Evolutionary conservation across 2,329 filamentous ascomycete species (phyloP).

Genomic region (Claviceps maximensis): DNA sequence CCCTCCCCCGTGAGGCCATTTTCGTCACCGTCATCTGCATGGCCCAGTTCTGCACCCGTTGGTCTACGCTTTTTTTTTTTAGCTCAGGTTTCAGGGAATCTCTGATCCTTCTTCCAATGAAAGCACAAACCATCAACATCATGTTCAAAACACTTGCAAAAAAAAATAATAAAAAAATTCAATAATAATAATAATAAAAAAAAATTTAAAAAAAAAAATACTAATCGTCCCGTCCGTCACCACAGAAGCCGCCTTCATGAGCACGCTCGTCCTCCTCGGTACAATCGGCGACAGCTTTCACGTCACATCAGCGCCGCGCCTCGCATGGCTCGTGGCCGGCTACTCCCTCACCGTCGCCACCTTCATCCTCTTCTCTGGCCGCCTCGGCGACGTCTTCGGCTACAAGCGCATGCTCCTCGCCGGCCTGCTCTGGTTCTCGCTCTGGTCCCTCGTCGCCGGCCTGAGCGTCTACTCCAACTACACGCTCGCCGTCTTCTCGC

Average conservation of each 20-base stretch:
- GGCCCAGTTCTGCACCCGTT: conserved; percentile 29
- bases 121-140: too few species aligned
- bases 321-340: conserved; percentile 44
- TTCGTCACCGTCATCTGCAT: conserved; percentile 32
- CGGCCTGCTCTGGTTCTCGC: conserved; percentile 40
- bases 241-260: conserved; percentile 22
- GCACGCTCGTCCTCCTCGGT: conserved; percentile 30
- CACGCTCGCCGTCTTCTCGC: conserved; percentile 35
- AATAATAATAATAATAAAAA: too few species aligned
- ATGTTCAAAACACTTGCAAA: too few species aligned
- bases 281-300: conserved; percentile 35
- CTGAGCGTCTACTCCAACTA: conserved; percentile 24
- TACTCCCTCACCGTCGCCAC: conserved; percentile 43
- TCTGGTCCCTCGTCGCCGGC: conserved; percentile 38
- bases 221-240: background rate
- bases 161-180: background rate
- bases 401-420: conserved; percentile 40
- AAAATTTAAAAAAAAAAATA: too few species aligned
- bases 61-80: too few species aligned
- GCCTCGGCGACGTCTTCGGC: conserved; percentile 44
- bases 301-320: conserved; percentile 26
- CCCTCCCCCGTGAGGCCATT: conserved; percentile 17
- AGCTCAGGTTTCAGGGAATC: too few species aligned
- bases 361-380: conserved; percentile 43
- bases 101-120: too few species aligned